Percentiles rank a stretch among this genome's conserved stretches.
phyloP scores from a whole-genome alignment of 306 rosid species.

The Adenanthera pavonina region DNA sequence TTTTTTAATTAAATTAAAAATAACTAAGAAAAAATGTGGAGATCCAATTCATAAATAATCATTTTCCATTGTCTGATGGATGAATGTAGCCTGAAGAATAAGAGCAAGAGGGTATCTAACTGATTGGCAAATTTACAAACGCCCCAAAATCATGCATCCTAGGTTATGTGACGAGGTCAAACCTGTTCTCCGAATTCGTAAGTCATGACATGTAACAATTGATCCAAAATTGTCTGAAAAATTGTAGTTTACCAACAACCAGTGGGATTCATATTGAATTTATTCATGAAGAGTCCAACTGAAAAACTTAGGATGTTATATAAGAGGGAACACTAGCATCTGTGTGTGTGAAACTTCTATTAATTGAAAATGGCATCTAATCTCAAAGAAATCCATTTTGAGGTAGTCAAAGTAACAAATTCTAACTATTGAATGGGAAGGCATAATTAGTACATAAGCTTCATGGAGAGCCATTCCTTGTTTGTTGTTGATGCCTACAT shows the following conservation, averaged over 20 bases:
- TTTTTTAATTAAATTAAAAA: not conserved
- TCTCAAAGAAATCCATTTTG: not conserved
- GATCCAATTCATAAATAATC: not conserved
- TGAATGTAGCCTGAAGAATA: conserved; percentile 8
- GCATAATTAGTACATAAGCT: not conserved
- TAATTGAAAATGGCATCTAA: not conserved
- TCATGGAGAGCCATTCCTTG: not conserved
- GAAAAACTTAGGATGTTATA: not conserved
- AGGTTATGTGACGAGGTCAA: not conserved
- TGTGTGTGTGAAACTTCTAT: not conserved
- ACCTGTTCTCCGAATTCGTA: not conserved
- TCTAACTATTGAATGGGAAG: not conserved
- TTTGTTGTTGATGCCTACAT: not conserved
- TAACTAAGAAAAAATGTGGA: not conserved
- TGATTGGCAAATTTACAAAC: not conserved
- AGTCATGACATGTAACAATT: not conserved
- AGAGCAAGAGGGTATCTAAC: not conserved
- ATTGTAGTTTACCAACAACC: not conserved
- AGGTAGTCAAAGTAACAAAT: not conserved
- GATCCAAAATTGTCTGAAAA: not conserved
- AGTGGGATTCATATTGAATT: not conserved
- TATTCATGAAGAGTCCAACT: not conserved
- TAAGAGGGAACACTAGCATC: not conserved
- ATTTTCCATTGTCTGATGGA: conserved; percentile 29
- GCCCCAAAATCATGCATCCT: not conserved